Conservation (phyloP, 768 basidiomycete species). For the Terana coerulea region DNA sequence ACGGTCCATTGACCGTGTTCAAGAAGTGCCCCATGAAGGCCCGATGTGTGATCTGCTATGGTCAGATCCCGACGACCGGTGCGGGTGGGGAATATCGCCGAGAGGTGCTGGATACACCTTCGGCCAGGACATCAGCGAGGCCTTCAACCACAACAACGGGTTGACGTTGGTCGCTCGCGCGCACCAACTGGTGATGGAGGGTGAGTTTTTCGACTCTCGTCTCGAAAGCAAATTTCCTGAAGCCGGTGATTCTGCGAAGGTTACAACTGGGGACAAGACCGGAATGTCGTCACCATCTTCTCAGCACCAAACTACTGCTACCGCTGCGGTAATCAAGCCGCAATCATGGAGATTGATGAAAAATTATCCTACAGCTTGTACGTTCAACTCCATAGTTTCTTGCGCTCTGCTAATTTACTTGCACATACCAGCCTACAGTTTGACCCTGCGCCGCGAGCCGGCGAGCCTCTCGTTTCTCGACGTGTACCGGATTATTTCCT, state of each 20-base stretch:
- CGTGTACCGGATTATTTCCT: conserved; percentile 94
- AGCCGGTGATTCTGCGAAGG: too few species aligned
- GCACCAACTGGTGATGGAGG: conserved; percentile 96
- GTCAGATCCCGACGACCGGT: conserved; percentile 99
- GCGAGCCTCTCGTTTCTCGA: conserved; percentile 95
- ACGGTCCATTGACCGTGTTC: conserved; percentile 96
- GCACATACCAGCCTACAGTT: conserved; percentile 84
- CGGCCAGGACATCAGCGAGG: conserved; percentile 98
- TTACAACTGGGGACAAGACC: conserved; percentile 98
- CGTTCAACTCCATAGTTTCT: conserved; percentile 28
- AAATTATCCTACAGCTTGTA: conserved; percentile 93
- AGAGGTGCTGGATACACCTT: conserved; percentile 99
- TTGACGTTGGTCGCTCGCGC: conserved; percentile 92
- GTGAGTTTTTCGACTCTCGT: conserved; percentile 39
- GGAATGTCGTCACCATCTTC: conserved; percentile 99
- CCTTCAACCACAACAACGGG: conserved; percentile 99
- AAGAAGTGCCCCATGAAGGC: conserved; percentile 99
- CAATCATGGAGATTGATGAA: conserved; percentile 99
- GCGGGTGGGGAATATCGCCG: conserved; percentile 99
- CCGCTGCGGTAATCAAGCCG: conserved; percentile 98
- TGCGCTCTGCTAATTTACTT: conserved; percentile 7
- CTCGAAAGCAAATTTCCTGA: not conserved
- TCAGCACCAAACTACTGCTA: conserved; percentile 99
- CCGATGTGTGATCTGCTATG: conserved; percentile 99
- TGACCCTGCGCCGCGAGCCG: conserved; percentile 97